Evolutionary conservation across 2,329 filamentous ascomycete species (phyloP).

Genomic region (Chaetomiaceae sp.): DNA sequence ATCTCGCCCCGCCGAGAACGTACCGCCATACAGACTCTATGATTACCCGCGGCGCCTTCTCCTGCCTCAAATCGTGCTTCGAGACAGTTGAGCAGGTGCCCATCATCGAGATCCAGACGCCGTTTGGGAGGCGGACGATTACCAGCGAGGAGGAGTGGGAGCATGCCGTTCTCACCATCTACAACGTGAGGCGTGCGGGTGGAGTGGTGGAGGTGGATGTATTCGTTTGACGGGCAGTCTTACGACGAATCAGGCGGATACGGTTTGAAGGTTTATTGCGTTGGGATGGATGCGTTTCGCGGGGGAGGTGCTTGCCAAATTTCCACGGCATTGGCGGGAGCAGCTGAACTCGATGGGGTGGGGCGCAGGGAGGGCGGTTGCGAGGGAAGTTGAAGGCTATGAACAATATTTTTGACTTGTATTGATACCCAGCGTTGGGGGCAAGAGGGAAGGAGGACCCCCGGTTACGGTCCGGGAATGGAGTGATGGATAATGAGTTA

Average conservation of each 20-base stretch:
- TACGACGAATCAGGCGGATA: too few species aligned
- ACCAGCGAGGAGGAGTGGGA: slow-evolving; percentile 17
- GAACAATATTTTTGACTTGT: too few species aligned
- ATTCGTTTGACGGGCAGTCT: slow-evolving; percentile 10
- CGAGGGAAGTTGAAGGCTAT: too few species aligned
- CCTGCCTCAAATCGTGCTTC: slow-evolving; percentile 14
- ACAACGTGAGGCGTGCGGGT: slow-evolving; percentile 12
- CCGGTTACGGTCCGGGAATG: too few species aligned
- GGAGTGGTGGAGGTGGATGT: slow-evolving; percentile 19
- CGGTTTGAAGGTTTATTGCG: too few species aligned
- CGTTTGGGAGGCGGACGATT: slow-evolving; percentile 8
- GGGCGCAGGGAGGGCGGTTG: too few species aligned
- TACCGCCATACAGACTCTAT: slow-evolving; percentile 16
- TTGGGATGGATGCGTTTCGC: too few species aligned
- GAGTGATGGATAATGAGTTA: background rate
- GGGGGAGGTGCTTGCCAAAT: too few species aligned
- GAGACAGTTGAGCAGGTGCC: slow-evolving; percentile 14
- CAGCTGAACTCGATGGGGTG: too few species aligned
- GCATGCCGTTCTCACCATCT: slow-evolving; percentile 17
- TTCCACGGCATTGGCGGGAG: too few species aligned
- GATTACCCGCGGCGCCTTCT: slow-evolving; percentile 15
- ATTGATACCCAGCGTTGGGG: too few species aligned
- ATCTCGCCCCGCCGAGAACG: slow-evolving; percentile 8
- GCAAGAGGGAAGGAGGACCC: too few species aligned
- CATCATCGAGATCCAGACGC: slow-evolving; percentile 15